Evolutionary conservation across 805 yeast genomes (phyloP).

Genomic region (Saccharomycopsis selenospora): DNA sequence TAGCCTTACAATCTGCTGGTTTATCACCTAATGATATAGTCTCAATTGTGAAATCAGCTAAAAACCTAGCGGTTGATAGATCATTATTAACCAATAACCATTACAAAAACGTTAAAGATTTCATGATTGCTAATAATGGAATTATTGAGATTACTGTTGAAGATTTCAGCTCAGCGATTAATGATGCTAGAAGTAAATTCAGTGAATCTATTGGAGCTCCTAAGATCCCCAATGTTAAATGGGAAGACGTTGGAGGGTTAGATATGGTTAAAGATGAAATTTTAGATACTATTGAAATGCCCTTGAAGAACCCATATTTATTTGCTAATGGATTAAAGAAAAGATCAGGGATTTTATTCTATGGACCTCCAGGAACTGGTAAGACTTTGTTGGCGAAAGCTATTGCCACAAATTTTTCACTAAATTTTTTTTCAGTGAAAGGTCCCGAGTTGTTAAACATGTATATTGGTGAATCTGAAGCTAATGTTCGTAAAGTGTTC

Average conservation of each 20-base stretch:
- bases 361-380: constrained; percentile 99
- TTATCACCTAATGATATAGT: constrained; percentile 75
- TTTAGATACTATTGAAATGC: constrained; percentile 92
- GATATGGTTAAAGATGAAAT: constrained; percentile 88
- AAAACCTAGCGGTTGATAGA: constrained; percentile 47
- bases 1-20: constrained; percentile 89
- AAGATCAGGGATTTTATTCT: constrained; percentile 87
- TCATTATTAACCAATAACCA: constrained; percentile 26
- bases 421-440: constrained; percentile 92
- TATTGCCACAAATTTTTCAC: constrained; percentile 89
- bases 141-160: constrained; percentile 42
- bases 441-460: constrained; percentile 95
- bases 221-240: constrained; percentile 83
- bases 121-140: constrained; percentile 50
- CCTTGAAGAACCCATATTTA: constrained; percentile 84
- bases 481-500: constrained; percentile 90
- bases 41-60: constrained; percentile 63
- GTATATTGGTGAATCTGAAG: constrained; percentile 98
- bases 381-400: constrained; percentile 94
- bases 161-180: constrained; percentile 65
- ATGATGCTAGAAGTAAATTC: constrained; percentile 76
- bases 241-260: constrained; percentile 98
- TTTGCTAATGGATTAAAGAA: constrained; percentile 86
- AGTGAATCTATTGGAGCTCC: constrained; percentile 97
- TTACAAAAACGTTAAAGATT: constrained; percentile 26